phyloP scores from a whole-genome alignment of 139 green algal species.

The Picochlorum sp. region DNA sequence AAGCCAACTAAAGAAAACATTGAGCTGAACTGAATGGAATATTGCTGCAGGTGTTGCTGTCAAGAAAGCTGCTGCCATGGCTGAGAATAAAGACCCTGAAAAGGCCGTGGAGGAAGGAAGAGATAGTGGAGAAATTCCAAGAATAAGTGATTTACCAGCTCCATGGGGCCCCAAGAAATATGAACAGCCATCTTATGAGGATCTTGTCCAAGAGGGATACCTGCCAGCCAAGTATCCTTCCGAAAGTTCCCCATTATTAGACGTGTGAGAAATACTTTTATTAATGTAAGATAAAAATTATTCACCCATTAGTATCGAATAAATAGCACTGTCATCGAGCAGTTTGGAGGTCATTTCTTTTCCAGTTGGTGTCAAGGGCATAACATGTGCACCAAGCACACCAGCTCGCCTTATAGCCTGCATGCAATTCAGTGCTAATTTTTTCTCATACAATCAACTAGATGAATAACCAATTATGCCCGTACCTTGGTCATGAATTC shows the following conservation, averaged over 20 bases:
- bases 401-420: slow-evolving; percentile 30
- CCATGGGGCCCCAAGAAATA: slow-evolving; percentile 33
- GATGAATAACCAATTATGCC: no score
- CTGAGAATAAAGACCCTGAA: slow-evolving; percentile 42
- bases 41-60: slow-evolving; percentile 21
- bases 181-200: not conserved
- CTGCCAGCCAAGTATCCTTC: slow-evolving; percentile 19
- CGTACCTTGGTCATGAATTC: slow-evolving; percentile 29
- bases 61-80: slow-evolving; percentile 13
- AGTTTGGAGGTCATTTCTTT: slow-evolving; percentile 15
- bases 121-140: slow-evolving; percentile 28
- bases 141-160: slow-evolving; percentile 25
- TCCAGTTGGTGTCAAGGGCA: slow-evolving; percentile 45
- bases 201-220: slow-evolving; percentile 7
- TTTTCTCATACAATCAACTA: no score
- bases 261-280: slow-evolving; percentile 4
- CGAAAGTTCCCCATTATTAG: slow-evolving; percentile 3
- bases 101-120: slow-evolving; percentile 34
- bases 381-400: slow-evolving; percentile 52
- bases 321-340: slow-evolving; percentile 26
- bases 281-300: not conserved
- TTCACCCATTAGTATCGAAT: no score
- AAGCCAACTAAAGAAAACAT: not conserved
- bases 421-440: no score
- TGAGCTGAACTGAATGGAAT: no score